Evolutionary conservation across 2,329 filamentous ascomycete species (phyloP).

Genomic region (Talaromyces sp.): DNA sequence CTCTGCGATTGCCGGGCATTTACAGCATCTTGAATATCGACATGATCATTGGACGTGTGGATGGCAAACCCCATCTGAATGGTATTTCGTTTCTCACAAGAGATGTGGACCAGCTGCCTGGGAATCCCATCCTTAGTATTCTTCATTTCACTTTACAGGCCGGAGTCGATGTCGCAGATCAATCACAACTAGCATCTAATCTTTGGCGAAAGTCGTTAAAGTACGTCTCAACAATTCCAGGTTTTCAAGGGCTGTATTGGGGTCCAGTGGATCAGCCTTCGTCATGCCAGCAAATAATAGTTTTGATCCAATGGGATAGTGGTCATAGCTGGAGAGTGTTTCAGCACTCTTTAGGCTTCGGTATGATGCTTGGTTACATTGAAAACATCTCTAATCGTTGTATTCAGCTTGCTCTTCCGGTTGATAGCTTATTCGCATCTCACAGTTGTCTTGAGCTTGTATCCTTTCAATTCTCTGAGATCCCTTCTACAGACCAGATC

Average conservation of each 20-base stretch:
- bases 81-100: neutral
- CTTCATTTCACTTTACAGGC: slow-evolving; percentile 4
- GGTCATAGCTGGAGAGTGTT: neutral
- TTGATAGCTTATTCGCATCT: neutral
- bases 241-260: slow-evolving; percentile 10
- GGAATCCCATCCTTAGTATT: slow-evolving; percentile 9
- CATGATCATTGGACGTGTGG: neutral
- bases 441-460: slow-evolving; percentile 1
- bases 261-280: neutral
- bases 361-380: slow-evolving; percentile 8
- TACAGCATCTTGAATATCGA: neutral
- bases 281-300: neutral
- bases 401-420: slow-evolving; percentile 6
- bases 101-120: slow-evolving; percentile 6
- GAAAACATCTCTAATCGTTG: slow-evolving; percentile 2
- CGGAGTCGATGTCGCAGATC: slow-evolving; percentile 1
- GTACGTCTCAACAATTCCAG: slow-evolving; percentile 7
- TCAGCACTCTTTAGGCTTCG: slow-evolving; percentile 4
- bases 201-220: neutral
- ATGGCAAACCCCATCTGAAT: neutral
- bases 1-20: too few species aligned
- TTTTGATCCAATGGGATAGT: slow-evolving; percentile 10
- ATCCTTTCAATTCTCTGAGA: neutral
- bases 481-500: neutral
- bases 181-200: slow-evolving; percentile 1